These are phyloP conservation scores for Penicillium robsamsonii DNA, from an alignment of 495 filamentous ascomycete species.

Conservation along the genomic window DNA sequence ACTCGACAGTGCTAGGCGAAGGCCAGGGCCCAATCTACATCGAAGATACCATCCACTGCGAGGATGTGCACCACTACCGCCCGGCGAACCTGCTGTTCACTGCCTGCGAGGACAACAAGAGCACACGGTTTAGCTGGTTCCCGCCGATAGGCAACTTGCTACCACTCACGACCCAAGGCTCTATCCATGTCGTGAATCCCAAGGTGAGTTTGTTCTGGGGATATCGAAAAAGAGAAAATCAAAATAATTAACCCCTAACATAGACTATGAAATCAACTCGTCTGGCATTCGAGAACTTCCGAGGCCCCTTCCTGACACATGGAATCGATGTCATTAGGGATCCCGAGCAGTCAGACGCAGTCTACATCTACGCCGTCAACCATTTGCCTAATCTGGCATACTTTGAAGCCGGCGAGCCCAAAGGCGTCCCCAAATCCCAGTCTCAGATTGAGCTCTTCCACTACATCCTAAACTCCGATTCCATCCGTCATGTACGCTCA, in stretches of 20 bases:
- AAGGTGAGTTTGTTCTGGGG: slow-evolving; percentile 27
- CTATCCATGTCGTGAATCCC: slow-evolving; percentile 56
- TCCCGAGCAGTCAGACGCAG: slow-evolving; percentile 38
- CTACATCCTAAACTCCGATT: slow-evolving; percentile 40
- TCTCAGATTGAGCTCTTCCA: slow-evolving; percentile 61
- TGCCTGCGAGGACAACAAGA: slow-evolving; percentile 51
- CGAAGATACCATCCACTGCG: slow-evolving; percentile 54
- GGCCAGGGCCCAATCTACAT: slow-evolving; percentile 42
- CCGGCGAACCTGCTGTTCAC: slow-evolving; percentile 52
- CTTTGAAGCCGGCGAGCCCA: slow-evolving; percentile 13
- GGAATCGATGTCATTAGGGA: slow-evolving; percentile 58
- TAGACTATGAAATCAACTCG: slow-evolving; percentile 51
- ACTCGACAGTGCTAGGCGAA: slow-evolving; percentile 29
- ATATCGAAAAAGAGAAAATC: background rate
- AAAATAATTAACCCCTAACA: background rate
- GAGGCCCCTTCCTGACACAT: slow-evolving; percentile 56
- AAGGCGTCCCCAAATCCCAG: slow-evolving; percentile 32
- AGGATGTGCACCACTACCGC: slow-evolving; percentile 58
- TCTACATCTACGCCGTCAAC: slow-evolving; percentile 63
- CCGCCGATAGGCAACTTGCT: slow-evolving; percentile 47
- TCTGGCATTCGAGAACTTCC: slow-evolving; percentile 51
- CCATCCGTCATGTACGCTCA: slow-evolving; percentile 43
- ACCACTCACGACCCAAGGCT: slow-evolving; percentile 39
- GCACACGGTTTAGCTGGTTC: slow-evolving; percentile 54
- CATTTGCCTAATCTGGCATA: slow-evolving; percentile 50